Conservation (phyloP, 108 stramenopile species). For the Schizochytrium sp. region DNA sequence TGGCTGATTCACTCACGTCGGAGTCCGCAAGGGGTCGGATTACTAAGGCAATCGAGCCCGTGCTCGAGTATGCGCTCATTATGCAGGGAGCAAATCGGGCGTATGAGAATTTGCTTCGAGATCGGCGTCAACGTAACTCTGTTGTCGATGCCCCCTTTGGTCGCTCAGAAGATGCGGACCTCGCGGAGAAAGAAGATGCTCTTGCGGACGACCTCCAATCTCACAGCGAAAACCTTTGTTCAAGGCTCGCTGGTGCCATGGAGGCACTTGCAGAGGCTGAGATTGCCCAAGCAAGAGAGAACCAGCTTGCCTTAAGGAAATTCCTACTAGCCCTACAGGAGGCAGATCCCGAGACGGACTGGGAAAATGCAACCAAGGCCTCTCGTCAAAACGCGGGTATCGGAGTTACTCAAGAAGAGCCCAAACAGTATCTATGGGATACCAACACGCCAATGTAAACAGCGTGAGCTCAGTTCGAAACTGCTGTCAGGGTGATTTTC, state of each 20-base stretch:
- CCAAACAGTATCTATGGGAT: background rate
- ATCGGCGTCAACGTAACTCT: background rate
- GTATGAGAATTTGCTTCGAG: background rate
- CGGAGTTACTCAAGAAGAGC: background rate
- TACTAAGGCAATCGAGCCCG: conserved; percentile 18
- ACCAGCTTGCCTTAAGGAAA: background rate
- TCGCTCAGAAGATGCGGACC: background rate
- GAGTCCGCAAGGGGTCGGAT: background rate
- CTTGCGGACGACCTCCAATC: conserved; percentile 14
- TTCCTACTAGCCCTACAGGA: background rate
- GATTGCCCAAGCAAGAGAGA: conserved; percentile 25
- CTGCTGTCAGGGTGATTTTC: no score
- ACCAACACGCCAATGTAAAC: no score
- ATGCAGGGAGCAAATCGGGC: conserved; percentile 26
- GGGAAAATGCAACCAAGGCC: background rate
- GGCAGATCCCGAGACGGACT: background rate
- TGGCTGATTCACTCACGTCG: background rate
- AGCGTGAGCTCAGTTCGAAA: no score
- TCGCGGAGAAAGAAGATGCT: background rate
- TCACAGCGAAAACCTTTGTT: background rate
- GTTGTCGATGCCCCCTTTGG: background rate
- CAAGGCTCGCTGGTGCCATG: background rate
- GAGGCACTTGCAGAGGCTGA: conserved; percentile 19
- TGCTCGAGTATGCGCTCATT: background rate
- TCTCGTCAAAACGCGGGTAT: background rate